Percentiles rank a stretch among this genome's conserved stretches.
Conservation (phyloP, 2,329 filamentous ascomycete species). For the Aspergillus jensenii region DNA sequence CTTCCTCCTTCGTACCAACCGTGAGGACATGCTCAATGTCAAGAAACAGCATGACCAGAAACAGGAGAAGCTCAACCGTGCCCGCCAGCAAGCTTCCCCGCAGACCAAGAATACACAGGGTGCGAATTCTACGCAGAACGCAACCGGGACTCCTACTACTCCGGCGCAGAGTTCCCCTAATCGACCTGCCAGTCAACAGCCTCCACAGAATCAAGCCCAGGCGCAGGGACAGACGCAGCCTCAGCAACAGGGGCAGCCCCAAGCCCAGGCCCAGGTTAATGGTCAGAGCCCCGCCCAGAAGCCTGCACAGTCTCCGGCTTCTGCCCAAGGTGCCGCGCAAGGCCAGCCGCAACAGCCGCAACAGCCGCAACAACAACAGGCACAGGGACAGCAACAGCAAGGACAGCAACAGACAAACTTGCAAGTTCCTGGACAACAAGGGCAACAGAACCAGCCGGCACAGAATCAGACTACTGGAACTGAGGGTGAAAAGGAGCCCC, state of each 20-base stretch:
- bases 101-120: slow-evolving; percentile 41
- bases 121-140: slow-evolving; percentile 48
- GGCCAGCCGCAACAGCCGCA: slow-evolving; percentile 7
- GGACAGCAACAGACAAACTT: slow-evolving; percentile 14
- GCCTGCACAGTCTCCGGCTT: slow-evolving; percentile 8
- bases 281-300: slow-evolving; percentile 14
- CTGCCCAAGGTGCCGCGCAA: slow-evolving; percentile 15
- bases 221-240: not conserved
- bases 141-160: slow-evolving; percentile 40
- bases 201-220: slow-evolving; percentile 23
- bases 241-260: slow-evolving; percentile 16
- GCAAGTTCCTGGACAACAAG: slow-evolving; percentile 22
- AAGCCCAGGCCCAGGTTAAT: slow-evolving; percentile 10
- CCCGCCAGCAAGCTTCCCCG: slow-evolving; percentile 58
- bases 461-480: slow-evolving; percentile 21
- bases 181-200: slow-evolving; percentile 24
- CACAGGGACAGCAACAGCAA: not conserved
- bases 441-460: slow-evolving; percentile 19
- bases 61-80: slow-evolving; percentile 59
- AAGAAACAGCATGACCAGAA: slow-evolving; percentile 78
- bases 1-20: slow-evolving; percentile 88
- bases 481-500: slow-evolving; percentile 44
- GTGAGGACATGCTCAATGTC: slow-evolving; percentile 90
- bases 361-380: not conserved
- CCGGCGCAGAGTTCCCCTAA: slow-evolving; percentile 28